Evolutionary conservation across 179 eudicot species (phyloP), one percentile per base, ranked within the genome.

Genomic region (Actinidia chinensis): DNA sequence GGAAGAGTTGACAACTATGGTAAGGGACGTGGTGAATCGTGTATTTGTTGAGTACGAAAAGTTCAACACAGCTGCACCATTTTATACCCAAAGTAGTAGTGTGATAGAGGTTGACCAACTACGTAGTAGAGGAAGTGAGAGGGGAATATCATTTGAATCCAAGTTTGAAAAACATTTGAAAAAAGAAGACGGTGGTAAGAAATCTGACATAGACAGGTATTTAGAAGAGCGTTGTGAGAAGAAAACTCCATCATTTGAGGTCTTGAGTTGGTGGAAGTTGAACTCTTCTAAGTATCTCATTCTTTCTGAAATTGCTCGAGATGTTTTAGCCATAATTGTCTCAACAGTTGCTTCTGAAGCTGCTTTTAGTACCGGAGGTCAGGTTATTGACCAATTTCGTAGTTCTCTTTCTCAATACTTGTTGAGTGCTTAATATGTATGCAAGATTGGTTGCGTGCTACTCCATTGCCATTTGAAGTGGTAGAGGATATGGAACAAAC

Each of bases 381-480:
- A 20, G 14, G n/a, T 55, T 14, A 14, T 55, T 4, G 59, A 55
- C 5, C n/a, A 14, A 3, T 55, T 54, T 55, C 59, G 5, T 1
- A 55, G 59, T 14, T 55, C 59, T 13, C 3, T 55, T 14, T 12
- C 59, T 55, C 22, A 0, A 55, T 14, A 17, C 18, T 55, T 13
- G 59, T 54, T 4, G 59, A 15, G 20, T 14, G n/a, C 59, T 15
- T 55, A 14, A 55, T 55, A 12, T 55, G 20, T 55, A 55, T 17
- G n/a, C 22, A 55, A 55, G n/a, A 55, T 17, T 55, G 20, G 59
- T 55, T 55, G 0, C 1, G 59, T 5, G 54, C 12, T 50, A 50
- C 54, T 50, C 54, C 54, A 52, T 61, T 61, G 40, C 66, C 40
- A 23, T 61, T 61, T 61, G 66, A 61, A 61, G 66, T 22, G 36